These are phyloP conservation scores for Cladosporium oxysporum DNA, from an alignment of 2,329 filamentous ascomycete species.

Conservation along the genomic window DNA sequence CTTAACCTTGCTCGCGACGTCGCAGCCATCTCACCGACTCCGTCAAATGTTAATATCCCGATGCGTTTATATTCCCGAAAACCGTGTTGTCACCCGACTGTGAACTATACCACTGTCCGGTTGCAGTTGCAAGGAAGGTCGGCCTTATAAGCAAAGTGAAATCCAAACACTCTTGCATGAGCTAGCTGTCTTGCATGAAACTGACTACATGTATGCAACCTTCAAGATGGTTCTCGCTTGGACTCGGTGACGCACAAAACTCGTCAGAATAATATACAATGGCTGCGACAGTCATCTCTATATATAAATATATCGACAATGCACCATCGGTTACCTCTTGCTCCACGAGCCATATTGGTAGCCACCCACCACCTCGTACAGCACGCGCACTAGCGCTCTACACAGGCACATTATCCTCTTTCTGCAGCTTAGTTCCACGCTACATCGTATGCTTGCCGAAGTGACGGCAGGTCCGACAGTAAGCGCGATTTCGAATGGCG, in stretches of 20 bases:
- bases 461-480: neutral
- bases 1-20: neutral
- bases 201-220: neutral
- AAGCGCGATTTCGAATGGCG: neutral
- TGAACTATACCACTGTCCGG: neutral
- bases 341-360: neutral
- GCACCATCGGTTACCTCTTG: neutral
- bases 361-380: neutral
- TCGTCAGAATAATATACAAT: neutral
- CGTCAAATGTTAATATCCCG: neutral
- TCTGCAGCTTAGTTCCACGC: neutral
- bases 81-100: neutral
- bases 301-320: neutral
- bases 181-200: neutral
- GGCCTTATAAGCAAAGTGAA: neutral
- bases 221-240: neutral
- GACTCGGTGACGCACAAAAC: neutral
- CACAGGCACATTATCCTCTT: neutral
- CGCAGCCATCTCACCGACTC: neutral
- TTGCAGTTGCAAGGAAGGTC: neutral
- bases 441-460: constrained; percentile 3
- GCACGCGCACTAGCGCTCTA: constrained; percentile 1
- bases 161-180: neutral
- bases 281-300: neutral
- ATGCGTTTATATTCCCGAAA: neutral